Evolutionary conservation across 2,329 filamentous ascomycete genomes (phyloP), one percentile per base, ranked within the genome.

Genomic region (Rhinocladiella similis): DNA sequence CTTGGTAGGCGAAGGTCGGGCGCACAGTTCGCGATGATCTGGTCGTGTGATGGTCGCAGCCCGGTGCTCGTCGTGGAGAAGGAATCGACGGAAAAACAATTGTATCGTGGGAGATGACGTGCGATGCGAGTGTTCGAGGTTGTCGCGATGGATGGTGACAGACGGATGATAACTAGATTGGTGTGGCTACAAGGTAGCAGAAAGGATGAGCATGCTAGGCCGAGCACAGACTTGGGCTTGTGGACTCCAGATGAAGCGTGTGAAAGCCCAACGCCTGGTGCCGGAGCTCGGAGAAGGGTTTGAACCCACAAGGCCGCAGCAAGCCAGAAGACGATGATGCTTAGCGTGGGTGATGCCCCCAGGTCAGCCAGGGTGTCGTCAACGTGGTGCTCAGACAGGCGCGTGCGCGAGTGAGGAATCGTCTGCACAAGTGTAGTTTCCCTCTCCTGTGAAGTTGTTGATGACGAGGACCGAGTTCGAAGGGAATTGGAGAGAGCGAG

Each of bases 71-170:
- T 3, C 6, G n/a, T 55, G 50, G 39, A 56, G 38, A 46, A 52
- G 16, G 27, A 27, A 47, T 43, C 49, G 43, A 49, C 36, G 36
- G 27, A 47, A 49, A 41, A 25, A 18, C 36, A 35, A 19, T 16
- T 16, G 38, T 41, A 16, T 18, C 38, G 38, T 41, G 38, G 47
- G 47, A 43, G 45, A 59, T 59, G 56, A 59, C 56, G 56, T 59
- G 48, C 52, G 38, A 56, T 43, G 50, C 27, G 29, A 47, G 18
- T 22, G 36, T 29, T 20, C 18, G 35, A 47, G 48, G 42, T 46
- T 49, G 25, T 56, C 43, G 53, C 56, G 56, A 59, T 49, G 42
- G 46, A 45, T 54, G 43, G 48, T 52, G 54, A 53, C 54, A 38
- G 47, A 38, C 39, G 49, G 51, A 41, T 41, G 38, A 41, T 41